A percentile compares a stretch with the other conserved stretches of the same genome.
phyloP scores from a whole-genome alignment of 1,284 basidiomycete genomes.

The Moesziomyces antarcticus region DNA sequence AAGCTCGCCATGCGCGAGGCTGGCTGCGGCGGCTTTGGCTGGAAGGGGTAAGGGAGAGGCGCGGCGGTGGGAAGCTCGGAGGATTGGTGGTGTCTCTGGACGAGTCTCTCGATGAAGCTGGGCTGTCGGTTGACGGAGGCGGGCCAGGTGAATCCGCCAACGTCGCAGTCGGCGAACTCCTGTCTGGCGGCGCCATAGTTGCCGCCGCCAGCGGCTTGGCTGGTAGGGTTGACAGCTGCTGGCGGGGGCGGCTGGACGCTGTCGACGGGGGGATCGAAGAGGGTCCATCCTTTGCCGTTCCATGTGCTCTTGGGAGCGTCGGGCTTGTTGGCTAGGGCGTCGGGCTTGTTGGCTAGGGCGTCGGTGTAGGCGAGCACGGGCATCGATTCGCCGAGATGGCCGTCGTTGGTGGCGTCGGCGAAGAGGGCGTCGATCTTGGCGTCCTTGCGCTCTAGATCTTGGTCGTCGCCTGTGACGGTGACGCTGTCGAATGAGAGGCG shows the following conservation, averaged over 20 bases:
- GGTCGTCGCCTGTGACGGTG: slow-evolving; percentile 21
- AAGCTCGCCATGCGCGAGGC: slow-evolving; percentile 42
- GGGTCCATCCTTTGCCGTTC: slow-evolving; percentile 43
- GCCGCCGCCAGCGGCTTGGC: slow-evolving; percentile 13
- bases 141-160: slow-evolving; percentile 36
- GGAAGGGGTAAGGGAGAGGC: slow-evolving; percentile 25
- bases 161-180: slow-evolving; percentile 29
- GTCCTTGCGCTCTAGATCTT: slow-evolving; percentile 25
- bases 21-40: slow-evolving; percentile 20
- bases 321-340: no score
- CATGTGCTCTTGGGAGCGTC: slow-evolving; percentile 26
- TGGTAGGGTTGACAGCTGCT: background rate
- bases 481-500: slow-evolving; percentile 29
- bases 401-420: background rate
- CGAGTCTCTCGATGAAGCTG: slow-evolving; percentile 45
- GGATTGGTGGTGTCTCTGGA: slow-evolving; percentile 25
- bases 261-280: slow-evolving; percentile 32
- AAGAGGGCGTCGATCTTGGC: slow-evolving; percentile 30
- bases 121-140: slow-evolving; percentile 30
- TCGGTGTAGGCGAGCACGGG: slow-evolving; percentile 19
- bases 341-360: background rate
- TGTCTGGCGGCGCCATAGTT: slow-evolving; percentile 28
- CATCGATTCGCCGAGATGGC: slow-evolving; percentile 2
- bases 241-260: slow-evolving; percentile 20
- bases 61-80: slow-evolving; percentile 19